phyloP scores from a whole-genome alignment of 495 filamentous ascomycete species.

The Penicillium parvum region DNA sequence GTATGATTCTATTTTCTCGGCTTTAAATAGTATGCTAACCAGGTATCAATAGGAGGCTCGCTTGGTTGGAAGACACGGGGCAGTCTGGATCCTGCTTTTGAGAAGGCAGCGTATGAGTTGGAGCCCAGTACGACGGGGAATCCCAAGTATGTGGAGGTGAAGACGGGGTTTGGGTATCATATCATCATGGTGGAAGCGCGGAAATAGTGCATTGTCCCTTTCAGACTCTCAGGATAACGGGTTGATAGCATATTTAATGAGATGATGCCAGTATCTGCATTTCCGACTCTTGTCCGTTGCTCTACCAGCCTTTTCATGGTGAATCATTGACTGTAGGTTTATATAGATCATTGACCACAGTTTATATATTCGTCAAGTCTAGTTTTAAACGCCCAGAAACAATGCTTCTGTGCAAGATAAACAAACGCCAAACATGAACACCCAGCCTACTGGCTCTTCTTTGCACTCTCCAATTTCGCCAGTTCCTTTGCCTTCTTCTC shows the following conservation, averaged over 20 bases:
- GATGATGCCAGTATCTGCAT: no score
- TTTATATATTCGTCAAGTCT: no score
- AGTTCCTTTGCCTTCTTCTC: constrained; percentile 82
- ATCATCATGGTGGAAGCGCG: constrained; percentile 83
- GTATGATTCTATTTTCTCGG: constrained; percentile 36
- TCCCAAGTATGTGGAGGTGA: constrained; percentile 74
- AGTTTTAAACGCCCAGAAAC: neutral
- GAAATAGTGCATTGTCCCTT: no score
- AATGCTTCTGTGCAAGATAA: constrained; percentile 6
- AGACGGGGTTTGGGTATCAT: constrained; percentile 87
- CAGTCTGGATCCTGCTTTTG: constrained; percentile 67
- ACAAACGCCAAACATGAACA: constrained; percentile 3
- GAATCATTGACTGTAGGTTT: no score
- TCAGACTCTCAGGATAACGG: no score
- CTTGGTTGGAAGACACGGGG: constrained; percentile 83
- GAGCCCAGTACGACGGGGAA: constrained; percentile 70
- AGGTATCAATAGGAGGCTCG: constrained; percentile 70
- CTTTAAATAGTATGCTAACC: no score
- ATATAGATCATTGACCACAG: no score
- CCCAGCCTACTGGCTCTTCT: constrained; percentile 33
- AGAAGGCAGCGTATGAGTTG: constrained; percentile 75
- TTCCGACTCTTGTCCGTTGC: no score
- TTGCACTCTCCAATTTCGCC: constrained; percentile 51
- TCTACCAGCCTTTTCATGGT: no score
- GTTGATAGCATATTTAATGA: no score